Evolutionary conservation across 306 rosid genomes (phyloP), one percentile per base, ranked within the genome.

Genomic region (Potentilla sterilis): DNA sequence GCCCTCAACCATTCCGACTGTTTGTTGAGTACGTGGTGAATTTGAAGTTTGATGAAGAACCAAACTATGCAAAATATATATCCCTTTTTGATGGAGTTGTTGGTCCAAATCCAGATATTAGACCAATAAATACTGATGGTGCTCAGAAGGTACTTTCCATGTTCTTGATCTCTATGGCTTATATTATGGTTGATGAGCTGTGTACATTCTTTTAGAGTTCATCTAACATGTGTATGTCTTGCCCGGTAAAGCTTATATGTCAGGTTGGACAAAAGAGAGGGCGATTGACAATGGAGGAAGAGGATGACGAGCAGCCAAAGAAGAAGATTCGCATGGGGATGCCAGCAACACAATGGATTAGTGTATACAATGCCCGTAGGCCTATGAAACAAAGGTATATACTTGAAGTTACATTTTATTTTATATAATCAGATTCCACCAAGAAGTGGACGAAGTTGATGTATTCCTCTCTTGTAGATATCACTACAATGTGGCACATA

Each of bases 381-480:
- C 96, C 96, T 21, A 93, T 93, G 98, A 90, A 90, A 82, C 98
- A 93, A 89, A 93, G 98, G 98, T 90, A 73, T 61, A 42, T 77
- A 52, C 68, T 67, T 67, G 49, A 40, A 47, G 28, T 55, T 63
- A 48, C 68, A 43, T 41, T 44, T 40, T 12, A 57, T n/a, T 35
- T 74, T 22, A 11, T 2, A 64, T 44, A 37, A 54, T 76, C 63
- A 49, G 52, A 5, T 54, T 63, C 12, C 5, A 46, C 11, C 67
- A 21, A 37, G 47, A 66, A 46, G 46, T 70, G 42, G 19, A 43
- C 73, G 40, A 14, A 47, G 68, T 44, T 44, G 68, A 76, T 62
- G 42, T 32, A 69, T 67, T 54, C 49, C 35, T 77, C 10, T 80
- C 66, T 46, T 87, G 85, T 78, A 94, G 98, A 75, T 94, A 92